Conservation (phyloP, 2,329 filamentous ascomycete species). For the Rutstroemia sp. region DNA sequence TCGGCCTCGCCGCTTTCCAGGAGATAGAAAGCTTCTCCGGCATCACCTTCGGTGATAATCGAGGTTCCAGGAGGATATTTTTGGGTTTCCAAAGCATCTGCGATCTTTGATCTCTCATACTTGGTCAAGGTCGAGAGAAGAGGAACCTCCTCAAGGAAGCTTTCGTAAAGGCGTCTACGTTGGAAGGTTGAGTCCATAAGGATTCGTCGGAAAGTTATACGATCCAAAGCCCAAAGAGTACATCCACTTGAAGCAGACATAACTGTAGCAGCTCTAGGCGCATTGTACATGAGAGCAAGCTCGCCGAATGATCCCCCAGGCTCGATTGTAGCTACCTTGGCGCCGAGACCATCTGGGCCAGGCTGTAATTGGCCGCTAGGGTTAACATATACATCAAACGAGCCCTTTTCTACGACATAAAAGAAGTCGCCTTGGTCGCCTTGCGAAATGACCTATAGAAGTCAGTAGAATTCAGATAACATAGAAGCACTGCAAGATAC, state of each 20-base stretch:
- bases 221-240: constrained; percentile 89
- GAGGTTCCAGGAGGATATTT: constrained; percentile 73
- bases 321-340: constrained; percentile 73
- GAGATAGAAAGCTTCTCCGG: constrained; percentile 85
- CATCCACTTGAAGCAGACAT: constrained; percentile 71
- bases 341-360: constrained; percentile 74
- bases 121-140: constrained; percentile 75
- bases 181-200: constrained; percentile 98
- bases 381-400: constrained; percentile 89
- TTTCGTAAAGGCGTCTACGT: constrained; percentile 92
- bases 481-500: constrained; percentile 30
- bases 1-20: constrained; percentile 82
- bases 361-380: constrained; percentile 67
- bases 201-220: constrained; percentile 93
- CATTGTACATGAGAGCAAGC: constrained; percentile 97
- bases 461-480: not conserved
- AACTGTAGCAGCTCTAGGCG: constrained; percentile 89
- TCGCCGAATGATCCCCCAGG: constrained; percentile 94
- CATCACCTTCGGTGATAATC: constrained; percentile 89
- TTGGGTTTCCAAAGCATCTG: constrained; percentile 86
- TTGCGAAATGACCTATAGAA: constrained; percentile 76
- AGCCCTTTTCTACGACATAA: constrained; percentile 88
- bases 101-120: constrained; percentile 96
- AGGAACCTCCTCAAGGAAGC: constrained; percentile 89
- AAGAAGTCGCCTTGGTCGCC: constrained; percentile 96